Base-by-base conservation (phyloP, 257 asterid genomes). In the Plantago major region DNA sequence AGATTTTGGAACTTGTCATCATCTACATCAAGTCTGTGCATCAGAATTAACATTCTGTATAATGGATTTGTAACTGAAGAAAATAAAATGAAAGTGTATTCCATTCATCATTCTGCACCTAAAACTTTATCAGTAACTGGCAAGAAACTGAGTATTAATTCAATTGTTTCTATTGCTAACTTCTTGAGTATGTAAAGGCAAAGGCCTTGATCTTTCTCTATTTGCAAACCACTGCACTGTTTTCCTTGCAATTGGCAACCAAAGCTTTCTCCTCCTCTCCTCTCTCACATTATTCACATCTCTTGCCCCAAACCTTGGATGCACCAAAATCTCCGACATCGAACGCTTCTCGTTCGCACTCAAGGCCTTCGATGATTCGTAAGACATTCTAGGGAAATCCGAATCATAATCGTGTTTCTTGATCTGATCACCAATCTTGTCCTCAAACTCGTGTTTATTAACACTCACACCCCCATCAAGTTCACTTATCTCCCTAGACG, bases 201-300 rank as follows among this genome's bases (percentile, higher is more conserved):
- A 72, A 73, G 40, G 40, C 40, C 40, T 33, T 33, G 40, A 33
- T 33, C 59, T 56, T 53, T 91, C 88, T 65, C 95, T 85, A 73
- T 78, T 76, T 9, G 79, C 87, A 79, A 86, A 88, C 98, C 95
- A 88, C 13, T 73, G 67, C 11, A 78, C 87, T 66, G 96, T 91
- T 77, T 88, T 84, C 59, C 73, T 79, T 11, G 91, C 98, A 67
- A 91, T 88, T 33, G 95, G 92, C n/a, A 85, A 65, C 98, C 98
- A 90, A 18, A 76, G 54, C 45, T 74, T 82, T 62, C 86, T 82
- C 50, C 46, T 65, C 17, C 71, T 78, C 48, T 86, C 95, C 51
- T 83, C 92, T 46, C 76, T 58, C 6, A 40, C 66, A 67, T 62
- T 49, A 63, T 46, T 68, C 3, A 56, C 52, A 40, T 67, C 81